Percentiles rank a stretch among this genome's conserved stretches.
Evolutionary conservation across 768 basidiomycete genomes (phyloP).

Genomic region (Tubosaeta sp.): DNA sequence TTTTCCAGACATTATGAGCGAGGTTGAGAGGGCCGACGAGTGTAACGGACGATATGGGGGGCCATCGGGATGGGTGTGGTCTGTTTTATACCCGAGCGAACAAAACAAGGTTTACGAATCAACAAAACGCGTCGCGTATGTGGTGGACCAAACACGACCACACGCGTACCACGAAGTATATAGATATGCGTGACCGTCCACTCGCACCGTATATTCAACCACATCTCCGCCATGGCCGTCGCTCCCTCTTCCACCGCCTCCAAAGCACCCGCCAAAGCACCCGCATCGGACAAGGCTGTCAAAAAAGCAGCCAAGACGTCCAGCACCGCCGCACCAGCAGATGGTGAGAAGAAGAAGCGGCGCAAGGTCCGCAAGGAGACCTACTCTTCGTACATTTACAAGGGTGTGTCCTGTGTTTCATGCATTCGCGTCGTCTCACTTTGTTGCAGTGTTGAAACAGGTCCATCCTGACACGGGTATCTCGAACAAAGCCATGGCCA

Average conservation of each 20-base stretch:
- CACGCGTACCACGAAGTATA: constrained; percentile 31
- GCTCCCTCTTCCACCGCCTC: constrained; percentile 41
- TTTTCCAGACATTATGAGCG: constrained; percentile 36
- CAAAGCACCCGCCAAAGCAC: constrained; percentile 45
- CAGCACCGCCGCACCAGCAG: constrained; percentile 49
- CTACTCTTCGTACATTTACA: constrained; percentile 94
- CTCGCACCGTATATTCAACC: constrained; percentile 10
- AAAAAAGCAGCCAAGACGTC: constrained; percentile 61
- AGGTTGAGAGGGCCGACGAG: neutral
- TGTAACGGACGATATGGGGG: constrained; percentile 9
- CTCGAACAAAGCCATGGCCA: constrained; percentile 95
- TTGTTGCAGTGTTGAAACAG: constrained; percentile 77
- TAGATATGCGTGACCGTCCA: constrained; percentile 5
- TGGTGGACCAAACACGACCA: constrained; percentile 34
- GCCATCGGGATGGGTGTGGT: neutral
- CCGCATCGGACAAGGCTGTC: constrained; percentile 29
- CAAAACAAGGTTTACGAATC: constrained; percentile 35
- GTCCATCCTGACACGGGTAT: constrained; percentile 99
- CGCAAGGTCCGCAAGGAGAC: constrained; percentile 89
- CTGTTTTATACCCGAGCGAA: constrained; percentile 28
- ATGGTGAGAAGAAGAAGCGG: constrained; percentile 83
- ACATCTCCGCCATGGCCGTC: constrained; percentile 52
- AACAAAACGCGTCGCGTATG: constrained; percentile 36
- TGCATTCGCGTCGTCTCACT: neutral
- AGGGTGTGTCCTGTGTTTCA: constrained; percentile 43